Base-by-base conservation (phyloP, 306 rosid species). In the Cicer judaicum region DNA sequence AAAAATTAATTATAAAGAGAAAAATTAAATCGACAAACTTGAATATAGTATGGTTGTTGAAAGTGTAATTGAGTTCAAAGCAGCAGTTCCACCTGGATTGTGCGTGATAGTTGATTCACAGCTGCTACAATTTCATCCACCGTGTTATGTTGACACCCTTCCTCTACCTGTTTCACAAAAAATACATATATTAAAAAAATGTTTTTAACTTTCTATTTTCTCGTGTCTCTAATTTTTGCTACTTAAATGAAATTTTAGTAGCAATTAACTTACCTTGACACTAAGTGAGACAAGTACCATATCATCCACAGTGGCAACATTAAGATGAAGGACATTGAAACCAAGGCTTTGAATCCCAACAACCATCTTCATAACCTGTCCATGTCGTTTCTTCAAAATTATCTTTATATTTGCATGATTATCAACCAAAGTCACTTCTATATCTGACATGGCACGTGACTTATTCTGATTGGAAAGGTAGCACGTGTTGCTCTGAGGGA, bases 121-220 rank as follows among this genome's bases (percentile, higher is more conserved):
- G 92, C 89, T 19, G 86, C 84, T 46, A 97, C 98, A 41, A 93
- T 91, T 77, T 88, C 97, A 85, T 93, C 98, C 84, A 88, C 96
- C 5, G 96, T 79, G 48, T 83, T 91, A 74, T 89, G 55, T 72
- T 80, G 73, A 65, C 95, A 79, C 34, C 85, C 97, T 52, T 91
- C 97, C 64, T 93, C 98, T 41, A 88, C 86, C 98, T 93, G 81
- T 57, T 65, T 70, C 77, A 61, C 73, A 46, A 6, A 64, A 64
- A 39, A 54, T 71, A 19, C 5, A 57, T 11, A 53, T 1, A 78
- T 2, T 13, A 42, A 29, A 1, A 44, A 34, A 55, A 16, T 2
- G 21, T 21, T 49, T n/a, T 49, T 49, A 49, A 12, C 13, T 44
- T 44, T 8, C 4, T 11, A 9, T 44, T 29, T 29, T 21, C 29